A percentile compares a stretch with the other conserved stretches of the same genome.
phyloP scores from a whole-genome alignment of 2,329 filamentous ascomycete genomes.

The Chaetomium sp. region DNA sequence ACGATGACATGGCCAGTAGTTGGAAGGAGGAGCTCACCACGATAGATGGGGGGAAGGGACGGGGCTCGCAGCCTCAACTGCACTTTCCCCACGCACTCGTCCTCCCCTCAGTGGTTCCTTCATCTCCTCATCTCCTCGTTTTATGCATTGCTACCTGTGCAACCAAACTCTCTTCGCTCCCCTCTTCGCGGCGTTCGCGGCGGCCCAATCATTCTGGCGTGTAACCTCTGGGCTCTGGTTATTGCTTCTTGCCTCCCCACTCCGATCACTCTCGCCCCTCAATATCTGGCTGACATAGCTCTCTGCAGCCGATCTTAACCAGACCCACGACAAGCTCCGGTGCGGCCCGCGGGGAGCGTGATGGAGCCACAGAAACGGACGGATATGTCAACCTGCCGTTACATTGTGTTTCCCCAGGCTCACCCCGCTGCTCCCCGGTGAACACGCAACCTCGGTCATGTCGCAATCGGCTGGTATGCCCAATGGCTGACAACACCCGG shows the following conservation, averaged over 20 bases:
- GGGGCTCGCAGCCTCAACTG: slow-evolving; percentile 11
- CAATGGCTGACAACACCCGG: slow-evolving; percentile 16
- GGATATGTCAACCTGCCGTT: slow-evolving; percentile 30
- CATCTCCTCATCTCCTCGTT: slow-evolving; percentile 19
- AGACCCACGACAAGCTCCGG: slow-evolving; percentile 13
- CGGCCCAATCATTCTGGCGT: slow-evolving; percentile 29
- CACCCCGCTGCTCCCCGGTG: slow-evolving; percentile 27
- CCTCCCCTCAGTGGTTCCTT: slow-evolving; percentile 24
- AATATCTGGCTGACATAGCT: slow-evolving; percentile 21
- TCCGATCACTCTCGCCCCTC: slow-evolving; percentile 15
- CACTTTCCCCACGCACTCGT: slow-evolving; percentile 28
- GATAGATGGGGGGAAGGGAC: not conserved
- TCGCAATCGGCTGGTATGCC: slow-evolving; percentile 26
- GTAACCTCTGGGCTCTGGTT: slow-evolving; percentile 13
- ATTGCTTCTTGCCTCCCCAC: slow-evolving; percentile 29
- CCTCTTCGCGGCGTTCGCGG: no score
- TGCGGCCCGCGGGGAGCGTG: slow-evolving; percentile 6
- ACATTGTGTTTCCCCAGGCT: slow-evolving; percentile 28
- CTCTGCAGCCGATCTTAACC: not conserved
- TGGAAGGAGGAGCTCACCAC: not conserved
- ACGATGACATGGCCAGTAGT: slow-evolving; percentile 1
- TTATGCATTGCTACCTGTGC: slow-evolving; percentile 38
- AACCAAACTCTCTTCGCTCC: slow-evolving; percentile 31
- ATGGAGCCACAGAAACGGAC: not conserved
- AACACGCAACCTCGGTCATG: slow-evolving; percentile 20